Evolutionary conservation across 495 filamentous ascomycete species (phyloP), one percentile per base, ranked within the genome.

Genomic region (Penicillium coffeae): DNA sequence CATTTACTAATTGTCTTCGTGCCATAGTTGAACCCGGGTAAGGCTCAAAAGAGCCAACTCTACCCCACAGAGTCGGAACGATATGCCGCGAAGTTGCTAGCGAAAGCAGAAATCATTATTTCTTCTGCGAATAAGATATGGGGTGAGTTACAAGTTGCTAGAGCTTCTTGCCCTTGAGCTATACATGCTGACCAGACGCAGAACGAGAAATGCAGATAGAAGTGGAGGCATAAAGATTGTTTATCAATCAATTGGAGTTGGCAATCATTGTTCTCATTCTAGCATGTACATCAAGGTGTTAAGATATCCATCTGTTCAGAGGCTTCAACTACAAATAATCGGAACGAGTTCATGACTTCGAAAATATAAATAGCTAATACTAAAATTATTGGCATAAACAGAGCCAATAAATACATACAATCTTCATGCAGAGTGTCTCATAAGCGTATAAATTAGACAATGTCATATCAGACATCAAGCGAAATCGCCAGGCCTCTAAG

Each of bases 111-210:
- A 58, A 68, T 84, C 3, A 88, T 93, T 50, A 67, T 83, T 42
- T 70, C 78, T 20, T 83, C 82, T 35, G 87, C 88, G n/a, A 86
- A 79, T 63, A 78, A 79, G 47, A 64, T 90, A 10, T 89, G 84
- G 81, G 83, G 84, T 87, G 74, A 64, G 41, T 58, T 21, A 20
- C 21, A 7, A 14, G 2, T 19, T 1, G 13, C 0, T 8, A 8
- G 15, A 27, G 12, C 1, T 19, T 30, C 20, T 27, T 8, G n/a
- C n/a, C 0, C 3, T 35, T 39, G 22, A 15, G 16, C 20, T 33
- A 13, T 14, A 8, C 5, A 34, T 42, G 22, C 42, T 62, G 39
- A 56, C 45, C 1, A 2, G 32, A 4, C 19, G 42, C 45, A 76
- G 72, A 71, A 21, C 68, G 62, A 13, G 69, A 76, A 50, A 65